phyloP scores from a whole-genome alignment of 2,329 filamentous ascomycete species.

The Epichloe scottii region DNA sequence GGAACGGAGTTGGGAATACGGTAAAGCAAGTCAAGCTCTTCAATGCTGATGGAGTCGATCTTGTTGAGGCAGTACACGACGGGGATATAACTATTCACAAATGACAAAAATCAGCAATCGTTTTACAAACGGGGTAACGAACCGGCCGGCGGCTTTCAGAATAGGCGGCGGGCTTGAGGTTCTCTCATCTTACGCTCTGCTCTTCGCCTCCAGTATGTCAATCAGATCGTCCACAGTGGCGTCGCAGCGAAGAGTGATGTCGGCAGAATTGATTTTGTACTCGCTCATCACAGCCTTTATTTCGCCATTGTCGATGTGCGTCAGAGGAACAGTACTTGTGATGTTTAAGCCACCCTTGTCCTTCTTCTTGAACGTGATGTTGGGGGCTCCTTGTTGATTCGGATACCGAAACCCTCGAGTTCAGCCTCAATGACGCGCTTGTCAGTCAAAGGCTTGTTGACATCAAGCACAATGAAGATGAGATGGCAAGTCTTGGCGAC shows the following conservation, averaged over 20 bases:
- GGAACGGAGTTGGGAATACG: slow-evolving; percentile 94
- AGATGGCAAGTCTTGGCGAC: slow-evolving; percentile 98
- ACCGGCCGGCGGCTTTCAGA: no score
- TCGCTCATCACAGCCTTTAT: slow-evolving; percentile 97
- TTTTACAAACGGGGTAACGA: no score
- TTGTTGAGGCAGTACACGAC: slow-evolving; percentile 99
- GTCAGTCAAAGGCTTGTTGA: slow-evolving; percentile 96
- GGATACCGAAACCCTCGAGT: slow-evolving; percentile 91
- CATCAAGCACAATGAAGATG: slow-evolving; percentile 96
- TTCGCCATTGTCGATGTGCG: slow-evolving; percentile 89
- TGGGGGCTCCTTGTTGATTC: slow-evolving; percentile 96
- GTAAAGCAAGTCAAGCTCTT: slow-evolving; percentile 92
- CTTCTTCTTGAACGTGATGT: slow-evolving; percentile 99
- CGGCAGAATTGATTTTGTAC: slow-evolving; percentile 91
- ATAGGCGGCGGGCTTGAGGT: neutral
- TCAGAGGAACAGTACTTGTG: slow-evolving; percentile 83
- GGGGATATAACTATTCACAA: slow-evolving; percentile 70
- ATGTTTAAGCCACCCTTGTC: slow-evolving; percentile 96
- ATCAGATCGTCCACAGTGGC: slow-evolving; percentile 96
- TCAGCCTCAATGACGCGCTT: slow-evolving; percentile 93
- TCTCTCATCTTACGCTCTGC: slow-evolving; percentile 36
- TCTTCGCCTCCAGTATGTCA: slow-evolving; percentile 88
- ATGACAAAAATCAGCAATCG: neutral
- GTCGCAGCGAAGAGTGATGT: slow-evolving; percentile 95
- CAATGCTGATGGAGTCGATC: slow-evolving; percentile 95